A percentile compares a stretch with the other conserved stretches of the same genome.
Conservation (phyloP, 352 stramenopile genomes). For the Phytophthora meadii region DNA sequence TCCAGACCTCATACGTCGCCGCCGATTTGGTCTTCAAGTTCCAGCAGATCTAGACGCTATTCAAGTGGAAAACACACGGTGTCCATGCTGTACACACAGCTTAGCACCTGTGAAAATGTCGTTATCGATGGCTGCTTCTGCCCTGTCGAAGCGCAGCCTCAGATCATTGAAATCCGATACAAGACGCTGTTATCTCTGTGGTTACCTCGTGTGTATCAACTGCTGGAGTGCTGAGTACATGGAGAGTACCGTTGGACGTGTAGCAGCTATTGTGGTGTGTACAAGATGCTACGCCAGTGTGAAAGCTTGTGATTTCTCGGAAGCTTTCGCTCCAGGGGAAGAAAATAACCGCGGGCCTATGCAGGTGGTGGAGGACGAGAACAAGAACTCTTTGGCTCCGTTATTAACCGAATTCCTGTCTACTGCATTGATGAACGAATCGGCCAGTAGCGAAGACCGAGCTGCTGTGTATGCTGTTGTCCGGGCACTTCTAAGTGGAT, state of each 20-base stretch:
- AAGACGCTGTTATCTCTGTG: conserved; percentile 30
- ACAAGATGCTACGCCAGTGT: conserved; percentile 19
- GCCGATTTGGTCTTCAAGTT: conserved; percentile 25
- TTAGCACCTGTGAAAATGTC: conserved; percentile 29
- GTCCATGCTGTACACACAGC: conserved; percentile 33
- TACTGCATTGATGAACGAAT: conserved; percentile 22
- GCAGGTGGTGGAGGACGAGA: conserved; percentile 10
- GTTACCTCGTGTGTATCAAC: conserved; percentile 29
- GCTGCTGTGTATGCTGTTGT: conserved; percentile 43
- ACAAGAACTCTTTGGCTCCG: conserved; percentile 3
- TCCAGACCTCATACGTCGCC: conserved; percentile 21
- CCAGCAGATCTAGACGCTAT: conserved; percentile 19
- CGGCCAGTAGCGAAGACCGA: conserved; percentile 10
- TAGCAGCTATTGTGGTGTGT: conserved; percentile 29
- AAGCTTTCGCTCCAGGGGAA: conserved; percentile 17
- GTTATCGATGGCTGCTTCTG: conserved; percentile 18
- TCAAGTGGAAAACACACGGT: conserved; percentile 22
- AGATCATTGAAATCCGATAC: conserved; percentile 22
- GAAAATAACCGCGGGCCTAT: conserved; percentile 14
- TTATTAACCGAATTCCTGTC: conserved; percentile 37
- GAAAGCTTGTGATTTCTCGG: conserved; percentile 29
- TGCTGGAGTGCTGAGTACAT: conserved; percentile 34
- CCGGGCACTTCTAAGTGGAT: conserved; percentile 18
- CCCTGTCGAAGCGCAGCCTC: conserved; percentile 19
- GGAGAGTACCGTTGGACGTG: conserved; percentile 19